A percentile compares a stretch with the other conserved stretches of the same genome.
phyloP scores from a whole-genome alignment of 31 red algal species.

The Endocladia muricata region DNA sequence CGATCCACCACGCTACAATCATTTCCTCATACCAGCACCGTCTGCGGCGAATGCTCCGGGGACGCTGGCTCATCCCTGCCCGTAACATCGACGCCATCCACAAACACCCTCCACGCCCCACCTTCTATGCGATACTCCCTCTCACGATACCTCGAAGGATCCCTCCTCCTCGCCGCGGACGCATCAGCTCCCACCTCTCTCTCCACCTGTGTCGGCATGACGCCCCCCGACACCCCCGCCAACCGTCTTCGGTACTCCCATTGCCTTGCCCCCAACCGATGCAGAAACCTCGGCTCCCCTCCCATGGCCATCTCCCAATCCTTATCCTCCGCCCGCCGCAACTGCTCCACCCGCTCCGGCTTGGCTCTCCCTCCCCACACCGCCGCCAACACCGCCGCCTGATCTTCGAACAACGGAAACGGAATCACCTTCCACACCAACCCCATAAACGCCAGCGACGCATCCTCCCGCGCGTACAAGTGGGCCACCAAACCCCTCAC shows the following conservation, averaged over 20 bases:
- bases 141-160: constrained; percentile 14
- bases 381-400: constrained; percentile 37
- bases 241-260: constrained; percentile 83
- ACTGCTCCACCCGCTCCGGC: neutral
- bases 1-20: too few relatives aligned
- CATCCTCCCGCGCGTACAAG: constrained; percentile 31
- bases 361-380: constrained; percentile 24
- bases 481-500: constrained; percentile 67
- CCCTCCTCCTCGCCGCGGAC: constrained; percentile 7
- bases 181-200: constrained; percentile 11
- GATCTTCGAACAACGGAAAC: constrained; percentile 87
- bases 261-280: constrained; percentile 65
- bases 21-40: too few relatives aligned
- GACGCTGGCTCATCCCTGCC: constrained; percentile 10
- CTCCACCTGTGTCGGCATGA: neutral
- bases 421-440: constrained; percentile 71
- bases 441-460: constrained; percentile 76
- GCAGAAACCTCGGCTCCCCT: constrained; percentile 31
- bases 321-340: neutral
- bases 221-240: constrained; percentile 25
- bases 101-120: constrained; percentile 30
- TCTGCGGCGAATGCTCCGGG: neutral
- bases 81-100: constrained; percentile 32
- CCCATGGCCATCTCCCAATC: constrained; percentile 10
- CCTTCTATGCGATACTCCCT: constrained; percentile 13